Conservation (phyloP, 768 basidiomycete species). For the Russula earlei region DNA sequence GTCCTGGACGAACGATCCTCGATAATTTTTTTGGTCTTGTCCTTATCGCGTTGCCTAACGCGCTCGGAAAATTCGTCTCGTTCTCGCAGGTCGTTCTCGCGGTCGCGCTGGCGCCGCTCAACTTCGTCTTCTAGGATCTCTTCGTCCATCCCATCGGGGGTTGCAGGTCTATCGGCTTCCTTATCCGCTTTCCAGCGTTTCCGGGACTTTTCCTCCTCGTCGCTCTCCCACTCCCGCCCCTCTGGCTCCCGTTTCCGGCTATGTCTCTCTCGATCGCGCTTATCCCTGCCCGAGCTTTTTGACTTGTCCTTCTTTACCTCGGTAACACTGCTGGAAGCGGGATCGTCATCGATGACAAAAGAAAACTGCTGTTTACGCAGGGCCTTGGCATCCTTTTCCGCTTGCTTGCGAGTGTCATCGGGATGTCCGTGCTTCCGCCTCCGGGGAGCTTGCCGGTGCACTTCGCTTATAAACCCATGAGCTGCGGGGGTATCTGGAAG, state of each 20-base stretch:
- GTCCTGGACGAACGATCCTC: slow-evolving; percentile 83
- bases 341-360: slow-evolving; percentile 77
- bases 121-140: slow-evolving; percentile 64
- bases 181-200: slow-evolving; percentile 54
- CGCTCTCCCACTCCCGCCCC: slow-evolving; percentile 82
- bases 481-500: slow-evolving; percentile 75
- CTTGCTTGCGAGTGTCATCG: slow-evolving; percentile 44
- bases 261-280: slow-evolving; percentile 50
- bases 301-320: slow-evolving; percentile 28
- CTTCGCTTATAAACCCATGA: slow-evolving; percentile 68
- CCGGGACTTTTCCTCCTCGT: slow-evolving; percentile 70
- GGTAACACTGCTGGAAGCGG: slow-evolving; percentile 30
- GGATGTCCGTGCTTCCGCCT: slow-evolving; percentile 62
- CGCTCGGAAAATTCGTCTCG: slow-evolving; percentile 92
- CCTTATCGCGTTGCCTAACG: slow-evolving; percentile 70
- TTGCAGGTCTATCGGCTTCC: slow-evolving; percentile 23
- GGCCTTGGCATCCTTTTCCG: slow-evolving; percentile 66
- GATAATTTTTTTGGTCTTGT: slow-evolving; percentile 82
- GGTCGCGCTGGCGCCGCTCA: slow-evolving; percentile 57
- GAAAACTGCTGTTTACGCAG: slow-evolving; percentile 66
- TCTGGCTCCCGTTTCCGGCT: slow-evolving; percentile 76
- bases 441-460: slow-evolving; percentile 69
- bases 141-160: slow-evolving; percentile 33
- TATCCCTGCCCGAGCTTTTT: slow-evolving; percentile 35
- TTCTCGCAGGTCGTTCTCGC: slow-evolving; percentile 70